Percentiles rank a stretch among this genome's conserved stretches.
Evolutionary conservation across 2,329 filamentous ascomycete species (phyloP).

Genomic region (Trichoderma oligosporum): DNA sequence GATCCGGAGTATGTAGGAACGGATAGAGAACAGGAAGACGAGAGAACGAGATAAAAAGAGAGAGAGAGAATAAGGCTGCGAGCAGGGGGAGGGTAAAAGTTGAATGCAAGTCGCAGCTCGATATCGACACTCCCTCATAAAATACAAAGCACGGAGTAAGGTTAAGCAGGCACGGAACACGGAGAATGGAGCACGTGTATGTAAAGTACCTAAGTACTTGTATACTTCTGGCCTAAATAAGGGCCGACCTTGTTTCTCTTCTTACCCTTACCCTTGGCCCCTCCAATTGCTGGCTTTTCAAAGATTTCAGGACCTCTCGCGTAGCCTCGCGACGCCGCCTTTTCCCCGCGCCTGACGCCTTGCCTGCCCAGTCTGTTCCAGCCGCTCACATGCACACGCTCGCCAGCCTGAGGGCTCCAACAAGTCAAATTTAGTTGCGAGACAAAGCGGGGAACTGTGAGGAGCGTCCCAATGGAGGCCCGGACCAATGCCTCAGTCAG

Average conservation of each 20-base stretch:
- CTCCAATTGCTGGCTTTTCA: background rate
- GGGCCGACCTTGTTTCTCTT: slow-evolving; percentile 10
- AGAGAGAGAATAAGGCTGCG: slow-evolving; percentile 8
- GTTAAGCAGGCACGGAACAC: background rate
- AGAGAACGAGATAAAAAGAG: background rate
- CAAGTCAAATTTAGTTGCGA: slow-evolving; percentile 2
- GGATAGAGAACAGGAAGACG: background rate
- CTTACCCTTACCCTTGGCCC: slow-evolving; percentile 7
- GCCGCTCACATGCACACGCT: slow-evolving; percentile 17
- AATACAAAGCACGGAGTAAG: background rate
- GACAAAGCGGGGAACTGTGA: slow-evolving; percentile 10
- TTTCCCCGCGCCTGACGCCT: slow-evolving; percentile 18
- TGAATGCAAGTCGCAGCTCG: background rate
- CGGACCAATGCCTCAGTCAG: slow-evolving; percentile 16
- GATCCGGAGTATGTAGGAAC: background rate
- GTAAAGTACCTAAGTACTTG: background rate
- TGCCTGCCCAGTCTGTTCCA: slow-evolving; percentile 1
- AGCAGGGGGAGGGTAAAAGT: slow-evolving; percentile 6
- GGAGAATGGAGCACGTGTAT: too few species aligned
- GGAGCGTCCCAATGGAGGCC: slow-evolving; percentile 10
- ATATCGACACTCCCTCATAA: slow-evolving; percentile 9
- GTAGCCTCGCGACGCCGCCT: slow-evolving; percentile 16
- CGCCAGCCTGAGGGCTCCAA: background rate
- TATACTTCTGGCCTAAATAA: slow-evolving; percentile 2
- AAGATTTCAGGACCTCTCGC: slow-evolving; percentile 20